Evolutionary conservation across 2,329 filamentous ascomycete species (phyloP).

Genomic region (Aspergillus nomiae): DNA sequence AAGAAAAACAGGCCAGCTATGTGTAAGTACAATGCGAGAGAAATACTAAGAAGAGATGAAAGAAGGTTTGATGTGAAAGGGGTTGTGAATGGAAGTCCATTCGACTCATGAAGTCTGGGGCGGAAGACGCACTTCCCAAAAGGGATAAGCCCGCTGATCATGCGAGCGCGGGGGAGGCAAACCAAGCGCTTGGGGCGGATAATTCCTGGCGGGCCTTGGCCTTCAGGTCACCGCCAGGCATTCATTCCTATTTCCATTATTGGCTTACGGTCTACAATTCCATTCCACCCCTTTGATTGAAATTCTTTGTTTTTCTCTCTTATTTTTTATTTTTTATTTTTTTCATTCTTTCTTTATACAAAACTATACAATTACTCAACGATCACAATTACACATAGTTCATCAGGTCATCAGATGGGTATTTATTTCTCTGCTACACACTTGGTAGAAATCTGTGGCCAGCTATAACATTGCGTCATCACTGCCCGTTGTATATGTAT

Average conservation of each 20-base stretch:
- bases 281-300: neutral
- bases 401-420: constrained; percentile 1
- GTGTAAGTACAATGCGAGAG: constrained; percentile 12
- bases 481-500: neutral
- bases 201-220: constrained; percentile 6
- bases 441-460: neutral
- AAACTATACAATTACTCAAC: neutral
- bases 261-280: neutral
- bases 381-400: neutral
- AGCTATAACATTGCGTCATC: constrained; percentile 11
- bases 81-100: constrained; percentile 11
- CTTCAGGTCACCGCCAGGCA: neutral
- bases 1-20: constrained; percentile 16
- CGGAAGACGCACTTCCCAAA: constrained; percentile 26
- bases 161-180: constrained; percentile 43
- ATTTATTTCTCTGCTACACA: constrained; percentile 6
- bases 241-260: neutral
- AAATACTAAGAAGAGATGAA: constrained; percentile 3
- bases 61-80: constrained; percentile 10
- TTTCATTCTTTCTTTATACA: neutral
- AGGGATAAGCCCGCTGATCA: constrained; percentile 33
- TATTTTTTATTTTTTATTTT: neutral
- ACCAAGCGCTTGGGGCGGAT: constrained; percentile 26
- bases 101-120: constrained; percentile 16
- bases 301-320: neutral